Evolutionary conservation across 352 stramenopile species (phyloP).

Genomic region (Pythium insidiosum): DNA sequence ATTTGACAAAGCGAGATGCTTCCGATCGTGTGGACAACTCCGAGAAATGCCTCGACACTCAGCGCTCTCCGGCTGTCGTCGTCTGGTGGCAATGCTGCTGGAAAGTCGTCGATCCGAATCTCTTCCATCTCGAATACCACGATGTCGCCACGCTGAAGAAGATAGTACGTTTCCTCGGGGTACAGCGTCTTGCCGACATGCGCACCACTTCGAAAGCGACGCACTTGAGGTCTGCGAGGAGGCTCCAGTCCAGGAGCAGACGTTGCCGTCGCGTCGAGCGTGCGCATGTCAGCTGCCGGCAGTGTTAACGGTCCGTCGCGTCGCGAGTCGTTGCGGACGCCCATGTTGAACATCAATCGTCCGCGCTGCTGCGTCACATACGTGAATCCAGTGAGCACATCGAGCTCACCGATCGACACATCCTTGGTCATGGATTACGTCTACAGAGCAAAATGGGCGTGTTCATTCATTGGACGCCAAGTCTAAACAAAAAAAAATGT

Average conservation of each 20-base stretch:
- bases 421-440: slow-evolving; percentile 18
- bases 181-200: slow-evolving; percentile 61
- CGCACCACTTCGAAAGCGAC: slow-evolving; percentile 20
- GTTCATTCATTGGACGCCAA: no score
- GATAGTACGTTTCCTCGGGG: slow-evolving; percentile 57
- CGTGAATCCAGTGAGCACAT: slow-evolving; percentile 43
- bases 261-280: not conserved
- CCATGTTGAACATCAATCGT: slow-evolving; percentile 72
- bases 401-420: slow-evolving; percentile 54
- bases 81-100: no score
- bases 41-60: no score
- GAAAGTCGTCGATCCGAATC: slow-evolving; percentile 1
- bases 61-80: no score
- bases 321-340: no score
- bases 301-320: no score
- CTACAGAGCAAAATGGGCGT: no score
- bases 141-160: slow-evolving; percentile 46
- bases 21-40: no score
- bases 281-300: not conserved
- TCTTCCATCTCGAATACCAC: slow-evolving; percentile 26
- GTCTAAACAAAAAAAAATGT: no score
- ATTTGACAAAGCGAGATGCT: no score
- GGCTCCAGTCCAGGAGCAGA: not conserved
- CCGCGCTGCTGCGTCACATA: slow-evolving; percentile 63
- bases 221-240: not conserved